A percentile compares a stretch with the other conserved stretches of the same genome.
Evolutionary conservation across 192 early-diverging fungal species (phyloP).

Genomic region (Mortierella antarctica): DNA sequence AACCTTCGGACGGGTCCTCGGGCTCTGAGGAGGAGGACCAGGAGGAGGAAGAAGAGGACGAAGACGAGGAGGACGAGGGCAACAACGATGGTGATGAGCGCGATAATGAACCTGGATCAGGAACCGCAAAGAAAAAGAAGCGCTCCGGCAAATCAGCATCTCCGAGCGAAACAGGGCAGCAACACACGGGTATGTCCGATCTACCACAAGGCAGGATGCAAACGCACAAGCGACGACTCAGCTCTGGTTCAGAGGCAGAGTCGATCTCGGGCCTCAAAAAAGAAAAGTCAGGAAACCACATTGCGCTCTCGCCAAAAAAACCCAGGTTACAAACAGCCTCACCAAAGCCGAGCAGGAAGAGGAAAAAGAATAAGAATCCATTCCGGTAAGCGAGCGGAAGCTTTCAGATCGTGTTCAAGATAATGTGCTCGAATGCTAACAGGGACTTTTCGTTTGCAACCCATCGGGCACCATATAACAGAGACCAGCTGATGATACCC

Average conservation of each 20-base stretch:
- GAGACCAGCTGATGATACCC: conserved; percentile 69
- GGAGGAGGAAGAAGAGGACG: conserved; percentile 17
- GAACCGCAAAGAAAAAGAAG: conserved; percentile 34
- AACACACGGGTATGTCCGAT: neutral
- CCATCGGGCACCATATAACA: conserved; percentile 9
- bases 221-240: conserved; percentile 39
- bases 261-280: conserved; percentile 9
- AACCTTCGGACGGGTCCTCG: conserved; percentile 32
- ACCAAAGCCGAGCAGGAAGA: conserved; percentile 37
- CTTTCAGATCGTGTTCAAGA: neutral
- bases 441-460: neutral
- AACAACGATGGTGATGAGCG: conserved; percentile 17
- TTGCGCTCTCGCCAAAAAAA: conserved; percentile 31
- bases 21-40: conserved; percentile 33
- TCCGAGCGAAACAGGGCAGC: neutral
- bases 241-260: conserved; percentile 36
- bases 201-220: conserved; percentile 1
- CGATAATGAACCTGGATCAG: conserved; percentile 8
- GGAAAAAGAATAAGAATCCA: conserved; percentile 46
- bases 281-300: conserved; percentile 14
- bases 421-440: neutral
- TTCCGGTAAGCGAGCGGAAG: conserved; percentile 46
- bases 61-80: conserved; percentile 26
- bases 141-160: neutral
- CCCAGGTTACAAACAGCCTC: conserved; percentile 26